Percentiles rank a stretch among this genome's conserved stretches.
These are phyloP conservation scores for Lipomyces oligophaga DNA, from an alignment of 805 yeast genomes.

Conservation along the genomic window DNA sequence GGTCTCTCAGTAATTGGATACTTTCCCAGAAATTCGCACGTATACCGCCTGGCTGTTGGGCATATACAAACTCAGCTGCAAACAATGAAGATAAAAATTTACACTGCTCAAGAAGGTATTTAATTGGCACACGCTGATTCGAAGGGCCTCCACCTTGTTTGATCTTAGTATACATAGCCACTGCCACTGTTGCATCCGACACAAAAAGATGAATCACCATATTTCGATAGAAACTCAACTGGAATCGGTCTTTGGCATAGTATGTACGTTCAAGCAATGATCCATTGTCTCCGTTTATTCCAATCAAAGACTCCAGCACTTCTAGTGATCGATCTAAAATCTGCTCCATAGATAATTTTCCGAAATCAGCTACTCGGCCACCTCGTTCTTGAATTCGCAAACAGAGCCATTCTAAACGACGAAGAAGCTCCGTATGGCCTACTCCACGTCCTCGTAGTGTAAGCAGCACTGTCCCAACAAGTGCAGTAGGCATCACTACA, in stretches of 20 bases:
- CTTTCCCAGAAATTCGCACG: slow-evolving; percentile 36
- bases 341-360: slow-evolving; percentile 34
- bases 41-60: slow-evolving; percentile 37
- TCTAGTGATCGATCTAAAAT: slow-evolving; percentile 40
- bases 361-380: slow-evolving; percentile 41
- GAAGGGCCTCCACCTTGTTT: slow-evolving; percentile 32
- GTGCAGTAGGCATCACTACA: slow-evolving; percentile 51
- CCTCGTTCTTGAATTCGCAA: slow-evolving; percentile 38
- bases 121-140: slow-evolving; percentile 30
- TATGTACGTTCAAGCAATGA: slow-evolving; percentile 40
- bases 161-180: slow-evolving; percentile 39
- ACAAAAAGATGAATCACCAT: slow-evolving; percentile 54
- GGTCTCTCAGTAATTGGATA: slow-evolving; percentile 33
- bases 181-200: slow-evolving; percentile 48
- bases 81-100: slow-evolving; percentile 39
- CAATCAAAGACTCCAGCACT: slow-evolving; percentile 42
- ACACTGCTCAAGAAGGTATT: slow-evolving; percentile 35
- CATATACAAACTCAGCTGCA: slow-evolving; percentile 42
- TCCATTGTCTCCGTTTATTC: slow-evolving; percentile 28
- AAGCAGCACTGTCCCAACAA: slow-evolving; percentile 48
- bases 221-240: slow-evolving; percentile 56
- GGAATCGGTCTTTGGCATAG: slow-evolving; percentile 49
- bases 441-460: slow-evolving; percentile 43
- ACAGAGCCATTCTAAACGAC: slow-evolving; percentile 39
- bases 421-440: slow-evolving; percentile 37